phyloP scores from a whole-genome alignment of 495 filamentous ascomycete genomes.

The Penicillium taxi region DNA sequence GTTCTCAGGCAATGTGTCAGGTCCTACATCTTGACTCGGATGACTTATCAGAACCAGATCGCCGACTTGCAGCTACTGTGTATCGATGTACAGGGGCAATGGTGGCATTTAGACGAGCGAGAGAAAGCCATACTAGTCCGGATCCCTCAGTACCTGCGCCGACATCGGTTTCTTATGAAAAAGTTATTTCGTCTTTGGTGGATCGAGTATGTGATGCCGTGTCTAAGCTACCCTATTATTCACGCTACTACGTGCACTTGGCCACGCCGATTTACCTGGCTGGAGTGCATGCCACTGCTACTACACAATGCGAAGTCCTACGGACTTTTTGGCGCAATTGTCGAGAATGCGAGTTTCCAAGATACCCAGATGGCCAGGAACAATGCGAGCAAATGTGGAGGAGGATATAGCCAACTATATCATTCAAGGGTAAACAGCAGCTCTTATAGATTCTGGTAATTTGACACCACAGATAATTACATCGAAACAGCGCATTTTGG shows the following conservation, averaged over 20 bases:
- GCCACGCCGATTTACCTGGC: constrained; percentile 21
- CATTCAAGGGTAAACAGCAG: no score
- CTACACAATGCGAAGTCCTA: constrained; percentile 19
- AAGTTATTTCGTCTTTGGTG: constrained; percentile 14
- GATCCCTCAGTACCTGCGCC: constrained; percentile 1
- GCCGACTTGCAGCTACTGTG: constrained; percentile 15
- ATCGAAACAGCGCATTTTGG: no score
- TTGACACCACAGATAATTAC: no score
- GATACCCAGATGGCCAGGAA: constrained; percentile 25
- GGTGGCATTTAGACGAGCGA: constrained; percentile 14
- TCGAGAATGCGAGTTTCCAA: constrained; percentile 19
- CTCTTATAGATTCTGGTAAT: no score
- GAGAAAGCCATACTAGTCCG: neutral
- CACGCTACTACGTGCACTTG: constrained; percentile 25
- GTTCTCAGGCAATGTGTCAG: constrained; percentile 18
- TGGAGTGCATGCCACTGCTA: constrained; percentile 15
- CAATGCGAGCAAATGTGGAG: constrained; percentile 23
- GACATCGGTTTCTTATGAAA: constrained; percentile 1
- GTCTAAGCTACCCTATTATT: constrained; percentile 14
- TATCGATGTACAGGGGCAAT: constrained; percentile 24
- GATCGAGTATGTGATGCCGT: constrained; percentile 19
- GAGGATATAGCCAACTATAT: no score
- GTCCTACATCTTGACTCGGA: constrained; percentile 8
- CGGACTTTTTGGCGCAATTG: constrained; percentile 24
- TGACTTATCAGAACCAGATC: constrained; percentile 8